phyloP scores from a whole-genome alignment of 148 eudicot species.

The Suaeda aralocaspica region DNA sequence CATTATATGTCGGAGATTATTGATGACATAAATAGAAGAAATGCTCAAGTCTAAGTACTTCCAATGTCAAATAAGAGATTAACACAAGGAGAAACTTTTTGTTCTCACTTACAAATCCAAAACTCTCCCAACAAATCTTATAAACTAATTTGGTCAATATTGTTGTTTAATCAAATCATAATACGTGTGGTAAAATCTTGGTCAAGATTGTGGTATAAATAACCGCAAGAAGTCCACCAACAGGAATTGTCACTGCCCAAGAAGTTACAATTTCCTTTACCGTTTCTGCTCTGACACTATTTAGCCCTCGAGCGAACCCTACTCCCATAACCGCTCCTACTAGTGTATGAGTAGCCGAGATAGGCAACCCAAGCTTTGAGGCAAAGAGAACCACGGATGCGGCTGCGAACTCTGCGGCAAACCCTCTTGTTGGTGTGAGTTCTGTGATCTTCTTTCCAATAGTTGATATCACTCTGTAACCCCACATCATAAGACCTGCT shows the following conservation, averaged over 20 bases:
- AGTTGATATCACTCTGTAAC: conserved; percentile 86
- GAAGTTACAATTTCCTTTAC: conserved; percentile 79
- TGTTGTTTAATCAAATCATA: conserved; percentile 33
- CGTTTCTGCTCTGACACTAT: conserved; percentile 80
- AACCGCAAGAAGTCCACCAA: conserved; percentile 61
- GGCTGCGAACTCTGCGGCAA: conserved; percentile 98
- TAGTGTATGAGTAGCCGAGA: conserved; percentile 90
- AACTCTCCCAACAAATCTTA: conserved; percentile 22
- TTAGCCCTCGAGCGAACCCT: conserved; percentile 89
- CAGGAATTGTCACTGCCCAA: conserved; percentile 84
- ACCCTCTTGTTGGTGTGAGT: conserved; percentile 85
- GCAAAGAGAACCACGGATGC: conserved; percentile 90
- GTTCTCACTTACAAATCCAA: conserved; percentile 21
- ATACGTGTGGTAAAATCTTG: conserved; percentile 49
- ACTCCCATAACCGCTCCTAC: conserved; percentile 99
- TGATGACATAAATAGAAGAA: neutral
- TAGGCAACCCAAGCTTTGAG: conserved; percentile 84
- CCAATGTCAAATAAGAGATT: conserved; percentile 5
- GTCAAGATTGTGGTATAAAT: conserved; percentile 74
- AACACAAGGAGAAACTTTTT: conserved; percentile 23
- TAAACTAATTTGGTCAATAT: conserved; percentile 5
- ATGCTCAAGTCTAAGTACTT: neutral
- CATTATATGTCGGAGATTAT: neutral
- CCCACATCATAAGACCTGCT: conserved; percentile 95
- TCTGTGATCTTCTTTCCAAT: conserved; percentile 96